These are phyloP conservation scores for Harringtonia lauricola DNA, from an alignment of 2,329 filamentous ascomycete species.

Conservation along the genomic window DNA sequence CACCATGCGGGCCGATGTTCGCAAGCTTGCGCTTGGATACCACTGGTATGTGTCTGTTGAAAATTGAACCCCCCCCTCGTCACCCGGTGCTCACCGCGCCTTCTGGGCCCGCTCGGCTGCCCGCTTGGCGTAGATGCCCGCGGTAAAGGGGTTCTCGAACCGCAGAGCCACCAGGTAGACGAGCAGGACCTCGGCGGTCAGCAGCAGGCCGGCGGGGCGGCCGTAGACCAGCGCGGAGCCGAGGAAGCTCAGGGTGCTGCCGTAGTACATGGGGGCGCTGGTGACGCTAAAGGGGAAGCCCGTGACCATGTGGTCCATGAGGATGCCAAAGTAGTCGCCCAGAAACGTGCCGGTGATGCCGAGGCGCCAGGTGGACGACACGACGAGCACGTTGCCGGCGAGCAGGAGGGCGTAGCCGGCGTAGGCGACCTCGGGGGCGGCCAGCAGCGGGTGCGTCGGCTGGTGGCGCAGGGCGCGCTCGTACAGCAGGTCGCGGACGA, in stretches of 20 bases:
- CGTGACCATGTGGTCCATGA: slow-evolving; percentile 91
- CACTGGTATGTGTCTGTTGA: too few relatives aligned
- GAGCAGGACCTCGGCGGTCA: slow-evolving; percentile 64
- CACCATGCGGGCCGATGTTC: too few relatives aligned
- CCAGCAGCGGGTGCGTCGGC: slow-evolving; percentile 64
- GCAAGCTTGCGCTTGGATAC: too few relatives aligned
- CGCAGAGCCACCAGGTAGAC: slow-evolving; percentile 72
- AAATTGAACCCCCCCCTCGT: too few relatives aligned
- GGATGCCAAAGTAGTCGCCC: slow-evolving; percentile 96
- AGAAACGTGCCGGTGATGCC: slow-evolving; percentile 94
- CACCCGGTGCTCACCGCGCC: slow-evolving; percentile 26
- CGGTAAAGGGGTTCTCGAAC: slow-evolving; percentile 92
- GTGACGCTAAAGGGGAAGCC: slow-evolving; percentile 94
- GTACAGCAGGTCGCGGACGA: slow-evolving; percentile 81
- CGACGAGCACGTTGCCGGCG: slow-evolving; percentile 70
- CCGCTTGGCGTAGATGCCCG: slow-evolving; percentile 82
- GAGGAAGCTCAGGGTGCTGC: slow-evolving; percentile 83
- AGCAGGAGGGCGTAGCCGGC: slow-evolving; percentile 62
- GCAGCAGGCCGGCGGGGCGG: slow-evolving; percentile 72
- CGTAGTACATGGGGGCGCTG: slow-evolving; percentile 91
- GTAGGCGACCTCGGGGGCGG: slow-evolving; percentile 45
- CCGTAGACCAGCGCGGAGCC: slow-evolving; percentile 76
- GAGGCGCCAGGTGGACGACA: slow-evolving; percentile 83
- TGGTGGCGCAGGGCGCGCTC: slow-evolving; percentile 68
- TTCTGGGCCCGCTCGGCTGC: slow-evolving; percentile 43